A percentile compares a stretch with the other conserved stretches of the same genome.
Conservation (phyloP, 2,329 filamentous ascomycete species). For the Torrubiella hemipterigena region DNA sequence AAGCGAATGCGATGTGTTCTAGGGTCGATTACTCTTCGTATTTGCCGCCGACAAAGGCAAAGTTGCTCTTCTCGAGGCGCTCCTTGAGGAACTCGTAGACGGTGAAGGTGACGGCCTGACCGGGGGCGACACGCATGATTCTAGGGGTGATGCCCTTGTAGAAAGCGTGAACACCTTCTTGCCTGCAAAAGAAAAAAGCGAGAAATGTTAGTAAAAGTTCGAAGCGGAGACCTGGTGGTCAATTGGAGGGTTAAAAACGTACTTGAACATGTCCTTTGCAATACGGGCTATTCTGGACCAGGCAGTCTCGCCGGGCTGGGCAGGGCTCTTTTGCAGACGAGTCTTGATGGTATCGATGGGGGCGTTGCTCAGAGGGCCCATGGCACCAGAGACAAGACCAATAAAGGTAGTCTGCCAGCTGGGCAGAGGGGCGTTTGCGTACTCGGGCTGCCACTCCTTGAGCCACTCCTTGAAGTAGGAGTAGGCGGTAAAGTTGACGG, state of each 20-base stretch:
- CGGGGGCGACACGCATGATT: constrained; percentile 93
- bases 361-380: constrained; percentile 92
- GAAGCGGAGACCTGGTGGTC: not conserved
- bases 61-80: constrained; percentile 55
- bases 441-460: constrained; percentile 60
- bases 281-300: constrained; percentile 68
- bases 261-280: constrained; percentile 74
- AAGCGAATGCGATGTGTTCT: no score
- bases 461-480: constrained; percentile 79
- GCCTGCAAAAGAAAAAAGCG: constrained; percentile 35
- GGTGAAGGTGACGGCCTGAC: constrained; percentile 69
- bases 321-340: constrained; percentile 79
- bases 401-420: constrained; percentile 86
- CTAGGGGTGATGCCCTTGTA: constrained; percentile 98
- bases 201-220: constrained; percentile 3
- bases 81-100: constrained; percentile 71
- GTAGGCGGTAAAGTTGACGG: constrained; percentile 97
- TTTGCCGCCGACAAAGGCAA: constrained; percentile 45
- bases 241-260: constrained; percentile 15
- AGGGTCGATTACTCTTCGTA: constrained; percentile 49
- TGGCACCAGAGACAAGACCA: constrained; percentile 81
- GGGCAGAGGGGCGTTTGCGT: constrained; percentile 54
- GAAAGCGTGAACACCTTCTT: constrained; percentile 89
- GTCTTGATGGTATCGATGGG: constrained; percentile 99
- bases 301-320: constrained; percentile 69